These are phyloP conservation scores for Neoboletus brunneissimus DNA, from an alignment of 768 basidiomycete genomes.

Conservation along the genomic window DNA sequence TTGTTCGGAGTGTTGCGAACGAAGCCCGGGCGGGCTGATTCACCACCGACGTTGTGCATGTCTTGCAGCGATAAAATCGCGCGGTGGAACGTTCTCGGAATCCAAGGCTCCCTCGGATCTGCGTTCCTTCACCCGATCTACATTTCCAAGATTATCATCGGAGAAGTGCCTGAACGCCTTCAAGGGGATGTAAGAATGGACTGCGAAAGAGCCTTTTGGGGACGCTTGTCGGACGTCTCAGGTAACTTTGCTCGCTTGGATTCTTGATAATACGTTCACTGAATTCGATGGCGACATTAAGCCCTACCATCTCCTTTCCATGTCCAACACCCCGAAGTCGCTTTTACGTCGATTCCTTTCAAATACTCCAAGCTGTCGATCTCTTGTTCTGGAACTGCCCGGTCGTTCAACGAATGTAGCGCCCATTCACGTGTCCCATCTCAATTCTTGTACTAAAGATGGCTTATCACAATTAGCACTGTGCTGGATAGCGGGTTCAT, in stretches of 20 bases:
- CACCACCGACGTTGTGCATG: constrained; percentile 78
- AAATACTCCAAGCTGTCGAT: constrained; percentile 48
- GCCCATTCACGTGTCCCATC: background rate
- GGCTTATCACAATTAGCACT: constrained; percentile 45
- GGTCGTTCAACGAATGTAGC: constrained; percentile 72
- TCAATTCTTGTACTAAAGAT: background rate
- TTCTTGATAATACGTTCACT: background rate
- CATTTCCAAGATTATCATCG: constrained; percentile 62
- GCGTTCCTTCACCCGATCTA: constrained; percentile 59
- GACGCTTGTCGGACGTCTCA: constrained; percentile 44
- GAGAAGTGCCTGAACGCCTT: constrained; percentile 54
- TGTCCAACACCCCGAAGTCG: constrained; percentile 49
- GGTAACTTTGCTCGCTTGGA: constrained; percentile 30
- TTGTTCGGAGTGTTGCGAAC: constrained; percentile 79
- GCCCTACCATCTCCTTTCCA: constrained; percentile 48
- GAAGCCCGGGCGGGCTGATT: constrained; percentile 91
- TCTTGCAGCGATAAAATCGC: constrained; percentile 97
- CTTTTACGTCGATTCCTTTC: constrained; percentile 62
- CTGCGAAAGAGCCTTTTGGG: constrained; percentile 66
- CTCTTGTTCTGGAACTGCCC: constrained; percentile 26
- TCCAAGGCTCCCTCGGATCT: constrained; percentile 79
- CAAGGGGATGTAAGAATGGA: constrained; percentile 48
- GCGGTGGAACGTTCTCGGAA: constrained; percentile 76
- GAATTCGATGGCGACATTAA: constrained; percentile 17
- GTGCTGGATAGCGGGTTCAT: constrained; percentile 61